Evolutionary conservation across 306 rosid genomes (phyloP).

Genomic region (Pyrus betulifolia): DNA sequence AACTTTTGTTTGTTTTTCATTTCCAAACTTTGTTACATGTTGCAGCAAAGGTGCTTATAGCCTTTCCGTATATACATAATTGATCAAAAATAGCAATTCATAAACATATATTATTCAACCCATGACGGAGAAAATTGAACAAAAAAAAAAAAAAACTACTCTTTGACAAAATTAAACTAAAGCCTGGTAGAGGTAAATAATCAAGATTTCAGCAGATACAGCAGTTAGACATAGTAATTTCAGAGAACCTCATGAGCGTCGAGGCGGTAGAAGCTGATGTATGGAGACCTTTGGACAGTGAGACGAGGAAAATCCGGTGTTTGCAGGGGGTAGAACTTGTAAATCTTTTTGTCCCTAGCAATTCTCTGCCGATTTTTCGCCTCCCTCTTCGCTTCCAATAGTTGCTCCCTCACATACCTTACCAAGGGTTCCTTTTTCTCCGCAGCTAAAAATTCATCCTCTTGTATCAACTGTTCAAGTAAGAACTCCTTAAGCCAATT

Average conservation of each 20-base stretch:
- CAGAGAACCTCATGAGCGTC: neutral
- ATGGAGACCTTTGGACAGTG: neutral
- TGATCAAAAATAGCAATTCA: no score
- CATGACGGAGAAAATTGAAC: no score
- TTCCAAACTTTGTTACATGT: neutral
- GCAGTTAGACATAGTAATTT: no score
- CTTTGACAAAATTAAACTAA: no score
- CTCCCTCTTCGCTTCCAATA: neutral
- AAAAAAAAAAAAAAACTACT: no score
- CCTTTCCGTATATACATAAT: no score
- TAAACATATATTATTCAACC: no score
- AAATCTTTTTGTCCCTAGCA: neutral
- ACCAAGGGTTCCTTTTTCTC: neutral
- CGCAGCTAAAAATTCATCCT: neutral
- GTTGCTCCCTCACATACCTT: neutral
- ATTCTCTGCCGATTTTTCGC: neutral
- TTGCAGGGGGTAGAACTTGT: neutral
- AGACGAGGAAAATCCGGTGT: neutral
- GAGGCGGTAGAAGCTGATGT: neutral
- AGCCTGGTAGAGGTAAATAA: no score
- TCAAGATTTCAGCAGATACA: no score
- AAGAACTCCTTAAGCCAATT: neutral
- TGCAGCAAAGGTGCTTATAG: no score
- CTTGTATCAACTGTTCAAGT: neutral
- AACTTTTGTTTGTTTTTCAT: neutral